Percentiles rank a stretch among this genome's conserved stretches.
Conservation (phyloP, 1,284 basidiomycete genomes). For the Fomitiporia mediterranea region DNA sequence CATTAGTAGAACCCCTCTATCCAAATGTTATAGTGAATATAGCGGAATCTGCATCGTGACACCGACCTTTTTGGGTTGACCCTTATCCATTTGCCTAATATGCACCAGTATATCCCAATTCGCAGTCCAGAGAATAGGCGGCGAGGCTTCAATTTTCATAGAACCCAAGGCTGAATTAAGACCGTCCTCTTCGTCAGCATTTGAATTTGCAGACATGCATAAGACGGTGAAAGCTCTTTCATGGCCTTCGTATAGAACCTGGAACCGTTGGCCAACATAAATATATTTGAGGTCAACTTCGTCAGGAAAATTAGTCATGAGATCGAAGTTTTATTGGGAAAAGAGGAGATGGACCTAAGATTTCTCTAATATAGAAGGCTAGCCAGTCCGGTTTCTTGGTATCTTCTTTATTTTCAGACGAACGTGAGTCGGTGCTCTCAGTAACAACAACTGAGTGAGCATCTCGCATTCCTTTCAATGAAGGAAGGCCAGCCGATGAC, state of each 20-base stretch:
- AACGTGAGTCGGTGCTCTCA: slow-evolving; percentile 34
- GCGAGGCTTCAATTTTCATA: slow-evolving; percentile 36
- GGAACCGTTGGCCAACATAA: slow-evolving; percentile 8
- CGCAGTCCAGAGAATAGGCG: slow-evolving; percentile 46
- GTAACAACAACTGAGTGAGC: slow-evolving; percentile 48
- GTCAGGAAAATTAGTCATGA: background rate
- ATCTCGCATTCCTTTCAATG: slow-evolving; percentile 43
- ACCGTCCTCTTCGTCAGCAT: slow-evolving; percentile 29
- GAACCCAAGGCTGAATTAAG: slow-evolving; percentile 39
- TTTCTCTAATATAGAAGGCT: slow-evolving; percentile 15
- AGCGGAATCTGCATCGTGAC: no score
- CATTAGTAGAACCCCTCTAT: slow-evolving; percentile 34
- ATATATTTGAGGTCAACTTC: slow-evolving; percentile 19
- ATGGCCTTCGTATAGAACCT: slow-evolving; percentile 41
- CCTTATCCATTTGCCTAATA: slow-evolving; percentile 35
- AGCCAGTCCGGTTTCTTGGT: slow-evolving; percentile 16
- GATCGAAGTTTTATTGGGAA: background rate
- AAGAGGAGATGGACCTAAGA: slow-evolving; percentile 8
- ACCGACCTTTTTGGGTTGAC: no score
- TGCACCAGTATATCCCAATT: slow-evolving; percentile 59
- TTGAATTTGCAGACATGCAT: slow-evolving; percentile 39
- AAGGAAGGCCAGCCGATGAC: slow-evolving; percentile 41
- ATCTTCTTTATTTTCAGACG: slow-evolving; percentile 14
- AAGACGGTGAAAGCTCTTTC: slow-evolving; percentile 50
- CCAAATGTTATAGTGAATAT: no score